Percentiles rank a stretch among this genome's conserved stretches.
Conservation (phyloP, 306 rosid species). For the Ziziphus jujuba region DNA sequence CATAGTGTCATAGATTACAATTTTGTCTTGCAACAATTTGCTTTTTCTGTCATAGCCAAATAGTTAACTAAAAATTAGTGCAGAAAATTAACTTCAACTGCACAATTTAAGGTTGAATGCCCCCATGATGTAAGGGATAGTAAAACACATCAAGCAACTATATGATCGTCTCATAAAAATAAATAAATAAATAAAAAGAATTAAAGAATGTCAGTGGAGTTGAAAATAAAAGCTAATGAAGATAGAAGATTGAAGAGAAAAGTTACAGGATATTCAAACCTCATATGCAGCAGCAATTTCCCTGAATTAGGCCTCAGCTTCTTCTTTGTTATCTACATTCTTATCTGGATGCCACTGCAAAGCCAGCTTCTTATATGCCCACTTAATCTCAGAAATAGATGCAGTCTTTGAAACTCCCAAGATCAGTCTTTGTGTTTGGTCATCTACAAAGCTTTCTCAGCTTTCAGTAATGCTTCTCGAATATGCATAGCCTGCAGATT, state of each 20-base stretch:
- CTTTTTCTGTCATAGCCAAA: background rate
- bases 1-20: slow-evolving; percentile 12
- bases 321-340: slow-evolving; percentile 88
- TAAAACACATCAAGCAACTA: no score
- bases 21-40: background rate
- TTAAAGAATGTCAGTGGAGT: background rate
- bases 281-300: slow-evolving; percentile 98
- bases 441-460: slow-evolving; percentile 92
- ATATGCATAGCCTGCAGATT: slow-evolving; percentile 78
- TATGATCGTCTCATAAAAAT: background rate
- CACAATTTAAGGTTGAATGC: background rate
- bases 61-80: background rate
- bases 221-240: background rate
- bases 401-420: slow-evolving; percentile 85
- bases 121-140: no score
- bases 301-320: slow-evolving; percentile 85
- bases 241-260: slow-evolving; percentile 6
- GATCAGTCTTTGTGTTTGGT: slow-evolving; percentile 96
- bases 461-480: slow-evolving; percentile 78
- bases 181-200: background rate
- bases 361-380: slow-evolving; percentile 97
- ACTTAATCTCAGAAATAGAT: slow-evolving; percentile 79
- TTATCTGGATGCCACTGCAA: slow-evolving; percentile 99
- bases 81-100: background rate
- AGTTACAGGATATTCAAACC: slow-evolving; percentile 37